Conservation (phyloP, 164 flowering plant genomes). For the Chimonanthus salicifolius region DNA sequence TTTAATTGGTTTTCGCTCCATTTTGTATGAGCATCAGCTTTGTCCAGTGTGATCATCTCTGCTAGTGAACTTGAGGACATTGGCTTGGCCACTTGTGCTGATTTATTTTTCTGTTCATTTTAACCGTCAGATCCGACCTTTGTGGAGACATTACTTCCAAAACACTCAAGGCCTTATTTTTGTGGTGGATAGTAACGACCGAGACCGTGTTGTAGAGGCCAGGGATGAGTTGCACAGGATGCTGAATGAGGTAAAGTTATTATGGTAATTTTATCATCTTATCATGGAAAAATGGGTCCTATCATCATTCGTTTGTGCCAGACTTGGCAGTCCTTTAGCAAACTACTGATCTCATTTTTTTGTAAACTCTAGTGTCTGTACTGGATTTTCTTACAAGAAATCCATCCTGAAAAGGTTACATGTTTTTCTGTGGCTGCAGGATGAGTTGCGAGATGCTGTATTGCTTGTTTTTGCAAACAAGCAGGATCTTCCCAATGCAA, state of each 20-base stretch:
- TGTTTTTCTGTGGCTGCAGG: constrained; percentile 22
- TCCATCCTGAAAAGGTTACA: not conserved
- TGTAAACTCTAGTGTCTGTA: not conserved
- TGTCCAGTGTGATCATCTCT: too few species aligned
- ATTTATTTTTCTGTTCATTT: too few species aligned
- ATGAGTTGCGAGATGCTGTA: constrained; percentile 75
- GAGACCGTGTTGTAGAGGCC: constrained; percentile 74
- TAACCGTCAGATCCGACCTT: constrained; percentile 50
- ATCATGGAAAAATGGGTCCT: too few species aligned
- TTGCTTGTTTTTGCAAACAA: constrained; percentile 86
- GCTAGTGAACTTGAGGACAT: too few species aligned
- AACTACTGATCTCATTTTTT: too few species aligned
- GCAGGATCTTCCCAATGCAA: constrained; percentile 87
- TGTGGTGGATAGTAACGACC: constrained; percentile 74
- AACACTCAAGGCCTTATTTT: constrained; percentile 77
- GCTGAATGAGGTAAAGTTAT: constrained; percentile 57
- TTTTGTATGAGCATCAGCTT: too few species aligned
- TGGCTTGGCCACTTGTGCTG: too few species aligned
- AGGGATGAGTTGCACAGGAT: constrained; percentile 74
- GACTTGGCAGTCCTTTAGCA: too few species aligned
- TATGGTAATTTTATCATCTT: too few species aligned
- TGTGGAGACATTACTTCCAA: constrained; percentile 84
- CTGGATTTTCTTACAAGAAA: too few species aligned
- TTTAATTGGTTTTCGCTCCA: too few species aligned
- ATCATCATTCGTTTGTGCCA: too few species aligned